Evolutionary conservation across 2,329 filamentous ascomycete species (phyloP), one percentile per base, ranked within the genome.

Genomic region (Penicillium sumatraense): DNA sequence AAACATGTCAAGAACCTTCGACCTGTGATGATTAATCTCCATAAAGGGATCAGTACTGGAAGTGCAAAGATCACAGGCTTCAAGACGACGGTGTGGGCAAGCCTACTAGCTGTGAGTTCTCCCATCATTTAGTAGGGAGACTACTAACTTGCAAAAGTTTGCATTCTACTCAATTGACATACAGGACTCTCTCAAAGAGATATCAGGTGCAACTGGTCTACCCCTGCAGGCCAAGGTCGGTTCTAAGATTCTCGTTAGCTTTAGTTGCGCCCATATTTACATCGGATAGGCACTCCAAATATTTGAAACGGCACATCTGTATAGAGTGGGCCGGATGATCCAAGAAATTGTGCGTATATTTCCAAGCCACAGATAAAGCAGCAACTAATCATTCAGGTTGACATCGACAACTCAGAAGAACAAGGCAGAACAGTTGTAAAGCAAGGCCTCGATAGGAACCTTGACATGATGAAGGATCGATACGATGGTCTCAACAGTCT

Each of bases 401-500:
- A 97, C 68, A 93, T 97, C 63, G 84, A 92, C 27, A 82, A 86
- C 55, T 93, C 91, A 0, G 85, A 86, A 53, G 81, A 87, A 45
- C 85, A 89, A 60, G 84, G 85, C 53, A 86, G 89, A 21, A 90
- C 89, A 1, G 86, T 91, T 2, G 87, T 99, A 11, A 85, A 84
- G 47, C 74, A 82, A 18, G 90, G 91, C 0, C 76, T 96, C 13
- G 88, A 95, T 67, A 73, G 80, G 24, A 83, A 89, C 38, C 82
- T 99, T 0, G 95, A 99, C 68, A 80, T 84, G 20, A 80, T 93
- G 63, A 96, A 93, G 70, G 82, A 85, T 57, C 85, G 80, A 2
- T 96, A 96, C 60, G 86, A 90, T 61, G 90, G 89, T 0, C 84
- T 98, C 65, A 88, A 89, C 51, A 81, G 82, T 55, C 81, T 97